Evolutionary conservation across 106 monocot genomes (phyloP), one percentile per base, ranked within the genome.

Genomic region (Dendrobium chrysotoxum): DNA sequence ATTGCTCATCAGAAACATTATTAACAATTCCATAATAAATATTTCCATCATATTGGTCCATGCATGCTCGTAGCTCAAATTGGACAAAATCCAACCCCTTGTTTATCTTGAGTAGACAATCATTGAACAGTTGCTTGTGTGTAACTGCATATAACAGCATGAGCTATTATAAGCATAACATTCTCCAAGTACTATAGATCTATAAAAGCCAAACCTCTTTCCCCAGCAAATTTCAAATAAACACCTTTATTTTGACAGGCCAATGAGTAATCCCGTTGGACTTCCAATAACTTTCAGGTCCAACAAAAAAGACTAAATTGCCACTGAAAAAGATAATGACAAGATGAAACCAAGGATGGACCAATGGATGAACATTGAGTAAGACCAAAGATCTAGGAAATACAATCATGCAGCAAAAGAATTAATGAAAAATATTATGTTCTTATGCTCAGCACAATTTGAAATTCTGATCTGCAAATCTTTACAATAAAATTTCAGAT

Each of bases 21-120:
- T 99, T 99, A 21, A 99, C 86, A 61, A 95, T 84, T 25, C 95
- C 95, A 84, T 99, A 95, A 75, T 91, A 99, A 30, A 99, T 85
- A 39, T 80, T 85, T 7, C 99, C 99, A 80, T 95, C 88, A 82
- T 99, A 95, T 76, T 99, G 98, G 79, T 99, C 88, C 79, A 86
- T 89, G 86, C 95, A 93, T 64, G 88, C 98, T 79, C 98, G 85
- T 72, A 95, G 76, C 82, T 99, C 98, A 50, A 99, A 91, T 82
- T 99, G 89, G 80, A 95, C 87, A 77, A 90, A 95, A 28, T 89
- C 85, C 39, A 99, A 84, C 76, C 82, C 95, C 78, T 91, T 92
- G 76, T 99, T 99, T 76, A 99, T 95, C 84, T 86, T 87, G 40
- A 89, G 85, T 54, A 99, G 89, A 10, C 66, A 75, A 71, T 89